Evolutionary conservation across 176 grass and related monocot genomes (phyloP), one percentile per base, ranked within the genome.

Genomic region (Aechmea fasciata): DNA sequence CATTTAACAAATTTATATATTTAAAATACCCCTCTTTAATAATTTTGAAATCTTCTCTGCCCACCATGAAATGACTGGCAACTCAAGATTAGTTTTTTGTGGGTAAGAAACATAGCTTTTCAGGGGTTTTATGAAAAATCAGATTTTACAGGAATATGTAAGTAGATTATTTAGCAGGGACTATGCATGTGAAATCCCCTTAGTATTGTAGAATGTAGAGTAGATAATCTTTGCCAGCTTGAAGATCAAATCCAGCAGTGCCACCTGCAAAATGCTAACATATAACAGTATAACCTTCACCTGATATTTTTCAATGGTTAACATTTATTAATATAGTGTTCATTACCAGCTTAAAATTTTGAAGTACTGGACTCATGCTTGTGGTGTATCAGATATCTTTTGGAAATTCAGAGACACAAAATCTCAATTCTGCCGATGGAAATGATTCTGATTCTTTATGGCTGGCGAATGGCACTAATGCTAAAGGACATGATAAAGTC

Each of bases 401-500:
- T 47, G 75, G 67, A 50, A 87, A 78, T 66, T 50, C 78, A n/a
- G 55, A 70, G 23, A 66, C 23, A 63, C 85, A 87, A 55, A 71
- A 62, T 73, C 72, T 69, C 47, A 66, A 79, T 49, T 73, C 78
- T 23, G 11, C 68, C 71, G 13, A 51, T 64, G 68, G 65, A 71
- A 74, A 75, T 84, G 71, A 72, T 11, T 10, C 25, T 66, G 81
- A 97, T 81, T 67, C 52, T 51, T 61, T 69, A 67, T 77, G 67
- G 63, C 71, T 77, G 66, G 86, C 90, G 50, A 84, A 87, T 61
- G 73, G 54, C 10, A 64, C 49, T 52, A 74, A 14, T 80, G 67
- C 69, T 62, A 80, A 87, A 67, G 88, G 79, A 74, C 75, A 92
- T 70, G 77, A 79, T 80, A 85, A 87, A 71, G 75, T 89, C 77